A percentile compares a stretch with the other conserved stretches of the same genome.
These are phyloP conservation scores for Rhynchospora breviuscula DNA, from an alignment of 176 grass and related monocot genomes.

Conservation along the genomic window DNA sequence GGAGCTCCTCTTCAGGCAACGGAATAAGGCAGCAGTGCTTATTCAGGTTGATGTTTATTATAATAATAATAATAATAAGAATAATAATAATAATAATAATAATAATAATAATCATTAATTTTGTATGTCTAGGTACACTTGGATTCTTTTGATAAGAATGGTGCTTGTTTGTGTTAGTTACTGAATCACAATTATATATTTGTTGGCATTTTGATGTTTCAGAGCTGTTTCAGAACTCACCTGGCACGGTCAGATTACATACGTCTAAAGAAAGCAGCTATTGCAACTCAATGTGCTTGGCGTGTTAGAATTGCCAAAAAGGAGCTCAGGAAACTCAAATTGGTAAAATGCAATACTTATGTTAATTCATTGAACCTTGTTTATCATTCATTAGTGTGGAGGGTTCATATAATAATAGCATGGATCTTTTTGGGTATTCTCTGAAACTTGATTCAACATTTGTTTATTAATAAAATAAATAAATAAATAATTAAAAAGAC, in stretches of 20 bases:
- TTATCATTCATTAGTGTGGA: not conserved
- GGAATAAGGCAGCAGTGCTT: conserved; percentile 63
- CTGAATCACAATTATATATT: conserved; percentile 16
- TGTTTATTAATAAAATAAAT: too few species aligned
- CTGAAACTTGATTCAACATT: not conserved
- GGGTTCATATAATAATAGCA: not conserved
- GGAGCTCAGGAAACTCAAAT: conserved; percentile 90
- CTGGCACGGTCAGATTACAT: conserved; percentile 47
- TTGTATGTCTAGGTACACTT: not conserved
- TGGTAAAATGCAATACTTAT: conserved; percentile 44
- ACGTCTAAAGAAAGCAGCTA: conserved; percentile 67
- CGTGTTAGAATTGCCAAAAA: conserved; percentile 81
- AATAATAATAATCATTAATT: not conserved
- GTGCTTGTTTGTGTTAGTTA: conserved; percentile 23
- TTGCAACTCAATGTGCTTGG: conserved; percentile 85
- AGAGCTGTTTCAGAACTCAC: conserved; percentile 72
- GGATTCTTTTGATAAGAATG: not conserved
- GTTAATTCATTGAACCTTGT: conserved; percentile 14
- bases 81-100: too few species aligned
- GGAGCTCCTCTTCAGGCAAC: conserved; percentile 50
- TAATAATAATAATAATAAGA: too few species aligned
- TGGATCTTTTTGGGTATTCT: not conserved
- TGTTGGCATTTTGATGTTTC: conserved; percentile 16
- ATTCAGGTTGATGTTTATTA: conserved; percentile 54
- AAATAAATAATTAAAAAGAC: not conserved